Evolutionary conservation across 257 asterid species (phyloP).

Genomic region (Solanum etuberosum): DNA sequence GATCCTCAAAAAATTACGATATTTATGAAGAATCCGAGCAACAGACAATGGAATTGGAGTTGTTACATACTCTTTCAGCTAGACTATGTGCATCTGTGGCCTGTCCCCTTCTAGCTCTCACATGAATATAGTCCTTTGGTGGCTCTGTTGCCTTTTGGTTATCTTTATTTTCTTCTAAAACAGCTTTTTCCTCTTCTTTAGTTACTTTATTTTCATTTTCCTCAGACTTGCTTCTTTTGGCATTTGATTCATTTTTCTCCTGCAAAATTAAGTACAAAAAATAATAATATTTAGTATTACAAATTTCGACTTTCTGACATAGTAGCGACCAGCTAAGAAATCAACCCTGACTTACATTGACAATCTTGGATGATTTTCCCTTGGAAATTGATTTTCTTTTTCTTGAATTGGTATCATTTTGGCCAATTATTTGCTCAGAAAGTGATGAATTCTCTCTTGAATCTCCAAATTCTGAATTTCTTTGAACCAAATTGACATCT

Average conservation of each 20-base stretch:
- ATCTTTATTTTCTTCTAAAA: slow-evolving; percentile 10
- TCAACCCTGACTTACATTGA: slow-evolving; percentile 24
- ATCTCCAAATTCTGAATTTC: slow-evolving; percentile 36
- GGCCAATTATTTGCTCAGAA: slow-evolving; percentile 47
- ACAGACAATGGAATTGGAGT: neutral
- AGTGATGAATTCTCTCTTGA: slow-evolving; percentile 67
- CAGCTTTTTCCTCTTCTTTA: slow-evolving; percentile 10
- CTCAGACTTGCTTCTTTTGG: slow-evolving; percentile 49
- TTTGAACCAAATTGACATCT: slow-evolving; percentile 24
- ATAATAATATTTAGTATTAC: neutral
- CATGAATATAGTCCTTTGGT: slow-evolving; percentile 84
- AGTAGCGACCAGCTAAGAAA: neutral
- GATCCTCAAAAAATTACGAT: neutral
- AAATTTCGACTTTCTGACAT: neutral
- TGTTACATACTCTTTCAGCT: slow-evolving; percentile 68
- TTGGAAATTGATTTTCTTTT: slow-evolving; percentile 56
- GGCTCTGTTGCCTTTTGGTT: slow-evolving; percentile 37
- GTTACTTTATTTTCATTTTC: slow-evolving; percentile 18
- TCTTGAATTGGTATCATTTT: slow-evolving; percentile 30
- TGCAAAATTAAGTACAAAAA: slow-evolving; percentile 10
- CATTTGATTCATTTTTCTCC: slow-evolving; percentile 47
- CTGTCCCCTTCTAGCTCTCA: slow-evolving; percentile 90
- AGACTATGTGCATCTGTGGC: slow-evolving; percentile 96
- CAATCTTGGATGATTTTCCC: slow-evolving; percentile 32
- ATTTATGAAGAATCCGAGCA: neutral